Conservation (phyloP, 768 basidiomycete genomes). For the Phylloporus sp. region DNA sequence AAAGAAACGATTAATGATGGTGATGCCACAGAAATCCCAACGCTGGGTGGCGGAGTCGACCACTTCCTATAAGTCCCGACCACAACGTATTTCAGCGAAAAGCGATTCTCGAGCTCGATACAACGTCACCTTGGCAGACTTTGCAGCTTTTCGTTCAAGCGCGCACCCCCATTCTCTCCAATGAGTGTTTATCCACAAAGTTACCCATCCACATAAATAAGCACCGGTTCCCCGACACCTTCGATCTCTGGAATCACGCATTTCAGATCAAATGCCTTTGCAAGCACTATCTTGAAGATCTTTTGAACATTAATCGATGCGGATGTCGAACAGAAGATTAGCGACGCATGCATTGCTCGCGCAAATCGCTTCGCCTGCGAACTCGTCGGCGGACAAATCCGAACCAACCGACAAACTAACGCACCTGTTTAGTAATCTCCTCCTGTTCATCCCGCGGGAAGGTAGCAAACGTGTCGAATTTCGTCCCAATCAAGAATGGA, state of each 20-base stretch:
- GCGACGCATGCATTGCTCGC: slow-evolving; percentile 98
- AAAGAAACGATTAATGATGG: slow-evolving; percentile 16
- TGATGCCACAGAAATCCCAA: slow-evolving; percentile 16
- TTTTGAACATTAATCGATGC: slow-evolving; percentile 99
- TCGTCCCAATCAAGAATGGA: slow-evolving; percentile 97
- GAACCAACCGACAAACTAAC: slow-evolving; percentile 16
- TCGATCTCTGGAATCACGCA: slow-evolving; percentile 98
- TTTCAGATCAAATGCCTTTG: slow-evolving; percentile 97
- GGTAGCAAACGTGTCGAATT: slow-evolving; percentile 94
- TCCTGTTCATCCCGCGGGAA: slow-evolving; percentile 98
- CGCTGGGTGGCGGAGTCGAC: slow-evolving; percentile 8
- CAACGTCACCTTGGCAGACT: slow-evolving; percentile 28
- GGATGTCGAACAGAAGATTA: slow-evolving; percentile 98
- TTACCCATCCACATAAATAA: slow-evolving; percentile 81
- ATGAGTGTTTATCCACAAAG: slow-evolving; percentile 25
- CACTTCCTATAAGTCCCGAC: slow-evolving; percentile 17
- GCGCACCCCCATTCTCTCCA: slow-evolving; percentile 15
- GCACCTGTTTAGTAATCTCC: slow-evolving; percentile 95
- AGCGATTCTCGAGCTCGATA: slow-evolving; percentile 16
- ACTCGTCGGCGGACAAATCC: slow-evolving; percentile 6
- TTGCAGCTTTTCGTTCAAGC: slow-evolving; percentile 10
- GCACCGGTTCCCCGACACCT: slow-evolving; percentile 90
- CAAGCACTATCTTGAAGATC: slow-evolving; percentile 96
- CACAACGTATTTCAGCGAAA: slow-evolving; percentile 18
- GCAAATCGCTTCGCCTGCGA: slow-evolving; percentile 92